phyloP scores from a whole-genome alignment of 176 grass and related monocot genomes.

The Cocos nucifera region DNA sequence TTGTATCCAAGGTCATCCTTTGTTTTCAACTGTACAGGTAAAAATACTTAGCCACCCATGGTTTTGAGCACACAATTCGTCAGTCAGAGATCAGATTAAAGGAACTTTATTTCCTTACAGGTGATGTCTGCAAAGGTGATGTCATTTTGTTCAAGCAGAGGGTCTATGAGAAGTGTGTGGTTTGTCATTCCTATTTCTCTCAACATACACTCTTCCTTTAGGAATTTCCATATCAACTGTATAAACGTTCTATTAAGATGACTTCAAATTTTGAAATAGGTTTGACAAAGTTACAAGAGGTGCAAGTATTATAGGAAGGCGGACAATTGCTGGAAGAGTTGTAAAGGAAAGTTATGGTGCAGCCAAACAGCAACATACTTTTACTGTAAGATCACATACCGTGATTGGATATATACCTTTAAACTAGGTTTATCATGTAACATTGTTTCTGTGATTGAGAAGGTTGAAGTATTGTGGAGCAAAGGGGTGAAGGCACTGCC shows the following conservation, averaged over 20 bases:
- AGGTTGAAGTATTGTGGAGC: conserved; percentile 71
- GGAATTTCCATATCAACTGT: neutral
- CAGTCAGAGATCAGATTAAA: conserved; percentile 3
- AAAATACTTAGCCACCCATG: neutral
- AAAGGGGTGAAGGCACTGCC: conserved; percentile 43
- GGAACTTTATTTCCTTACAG: conserved; percentile 19
- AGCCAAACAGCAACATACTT: conserved; percentile 71
- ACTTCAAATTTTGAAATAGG: neutral
- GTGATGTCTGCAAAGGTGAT: conserved; percentile 72
- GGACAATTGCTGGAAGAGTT: conserved; percentile 55
- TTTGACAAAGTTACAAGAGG: conserved; percentile 34
- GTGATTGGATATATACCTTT: conserved; percentile 3
- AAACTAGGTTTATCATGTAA: conserved; percentile 1
- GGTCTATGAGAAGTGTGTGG: conserved; percentile 36
- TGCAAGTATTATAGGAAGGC: conserved; percentile 46
- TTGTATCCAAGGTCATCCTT: conserved; percentile 61
- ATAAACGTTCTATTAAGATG: neutral
- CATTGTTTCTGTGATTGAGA: conserved; percentile 14
- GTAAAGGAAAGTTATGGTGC: conserved; percentile 68
- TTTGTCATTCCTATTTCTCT: conserved; percentile 11
- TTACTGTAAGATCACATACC: conserved; percentile 40
- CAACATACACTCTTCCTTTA: neutral
- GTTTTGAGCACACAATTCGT: neutral
- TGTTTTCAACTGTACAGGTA: conserved; percentile 64
- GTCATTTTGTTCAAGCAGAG: conserved; percentile 56